Evolutionary conservation across 2,329 filamentous ascomycete genomes (phyloP).

Genomic region (Penicillium fuscoglaucum): DNA sequence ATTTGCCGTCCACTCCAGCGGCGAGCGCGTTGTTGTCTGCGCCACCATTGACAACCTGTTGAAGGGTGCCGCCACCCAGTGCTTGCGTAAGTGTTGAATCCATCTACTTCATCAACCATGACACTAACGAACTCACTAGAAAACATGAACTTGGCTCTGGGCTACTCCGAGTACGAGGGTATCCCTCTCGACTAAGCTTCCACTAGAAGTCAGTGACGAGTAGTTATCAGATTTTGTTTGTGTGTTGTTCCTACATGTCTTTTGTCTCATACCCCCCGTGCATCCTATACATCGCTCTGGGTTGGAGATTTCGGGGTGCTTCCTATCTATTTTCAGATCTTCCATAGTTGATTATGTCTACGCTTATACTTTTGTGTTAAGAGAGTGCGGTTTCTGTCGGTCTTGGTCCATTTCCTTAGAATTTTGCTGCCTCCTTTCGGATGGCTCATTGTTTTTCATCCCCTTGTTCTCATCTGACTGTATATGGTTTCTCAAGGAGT

Average conservation of each 20-base stretch:
- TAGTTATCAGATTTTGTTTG: constrained; percentile 5
- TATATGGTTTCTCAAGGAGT: background rate
- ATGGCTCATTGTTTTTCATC: background rate
- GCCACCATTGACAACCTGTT: constrained; percentile 91
- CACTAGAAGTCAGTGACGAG: constrained; percentile 10
- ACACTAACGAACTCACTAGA: constrained; percentile 50
- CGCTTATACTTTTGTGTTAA: constrained; percentile 13
- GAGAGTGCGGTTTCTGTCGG: constrained; percentile 11
- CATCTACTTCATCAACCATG: background rate
- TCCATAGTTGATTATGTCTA: constrained; percentile 24
- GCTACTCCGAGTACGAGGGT: constrained; percentile 84
- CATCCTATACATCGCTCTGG: constrained; percentile 31
- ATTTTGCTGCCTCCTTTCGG: background rate
- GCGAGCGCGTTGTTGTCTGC: constrained; percentile 91
- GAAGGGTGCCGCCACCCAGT: constrained; percentile 92
- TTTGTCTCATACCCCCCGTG: constrained; percentile 34
- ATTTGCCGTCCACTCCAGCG: constrained; percentile 86
- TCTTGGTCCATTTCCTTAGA: constrained; percentile 1
- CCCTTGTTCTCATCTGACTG: background rate
- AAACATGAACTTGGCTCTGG: constrained; percentile 92
- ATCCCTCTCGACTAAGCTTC: constrained; percentile 62
- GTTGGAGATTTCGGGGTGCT: constrained; percentile 23
- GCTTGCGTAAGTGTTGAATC: constrained; percentile 67
- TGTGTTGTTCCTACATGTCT: constrained; percentile 13
- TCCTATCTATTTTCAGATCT: constrained; percentile 18